Conservation (phyloP, 129 eudicot genomes). For the Chrysanthemum seticuspe region DNA sequence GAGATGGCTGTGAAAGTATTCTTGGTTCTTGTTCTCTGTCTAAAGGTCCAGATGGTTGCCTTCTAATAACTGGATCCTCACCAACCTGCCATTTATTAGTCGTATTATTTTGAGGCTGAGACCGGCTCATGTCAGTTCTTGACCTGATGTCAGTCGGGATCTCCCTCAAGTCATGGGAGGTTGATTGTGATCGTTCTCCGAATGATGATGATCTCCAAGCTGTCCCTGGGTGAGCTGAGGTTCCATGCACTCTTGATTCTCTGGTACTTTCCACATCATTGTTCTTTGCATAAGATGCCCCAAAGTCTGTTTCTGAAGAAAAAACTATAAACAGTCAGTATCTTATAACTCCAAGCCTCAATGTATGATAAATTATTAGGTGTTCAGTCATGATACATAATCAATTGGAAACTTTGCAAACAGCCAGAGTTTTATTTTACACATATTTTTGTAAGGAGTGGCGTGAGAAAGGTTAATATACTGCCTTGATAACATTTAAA, state of each 20-base stretch:
- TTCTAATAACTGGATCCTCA: conserved; percentile 36
- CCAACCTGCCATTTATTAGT: conserved; percentile 19
- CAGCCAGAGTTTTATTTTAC: neutral
- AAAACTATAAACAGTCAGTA: neutral
- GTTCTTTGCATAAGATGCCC: conserved; percentile 33
- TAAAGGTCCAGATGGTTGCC: conserved; percentile 52
- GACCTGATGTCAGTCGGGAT: conserved; percentile 37
- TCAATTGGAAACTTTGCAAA: neutral
- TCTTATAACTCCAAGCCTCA: neutral
- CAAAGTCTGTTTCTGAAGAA: conserved; percentile 35
- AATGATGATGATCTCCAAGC: conserved; percentile 60
- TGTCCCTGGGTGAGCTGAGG: conserved; percentile 40
- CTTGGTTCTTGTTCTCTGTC: conserved; percentile 60
- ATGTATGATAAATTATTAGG: neutral
- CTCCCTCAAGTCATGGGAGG: neutral
- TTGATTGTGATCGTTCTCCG: conserved; percentile 29
- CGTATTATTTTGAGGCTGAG: conserved; percentile 39
- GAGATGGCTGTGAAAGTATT: conserved; percentile 54
- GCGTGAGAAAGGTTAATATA: neutral
- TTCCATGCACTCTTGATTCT: conserved; percentile 49
- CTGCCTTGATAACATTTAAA: neutral
- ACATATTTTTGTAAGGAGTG: neutral
- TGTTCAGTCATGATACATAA: neutral
- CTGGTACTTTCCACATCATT: conserved; percentile 42
- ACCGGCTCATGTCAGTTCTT: conserved; percentile 23